A percentile compares a stretch with the other conserved stretches of the same genome.
These are phyloP conservation scores for Symbiodinium natans DNA, from an alignment of 73 alveolate species.

Conservation along the genomic window DNA sequence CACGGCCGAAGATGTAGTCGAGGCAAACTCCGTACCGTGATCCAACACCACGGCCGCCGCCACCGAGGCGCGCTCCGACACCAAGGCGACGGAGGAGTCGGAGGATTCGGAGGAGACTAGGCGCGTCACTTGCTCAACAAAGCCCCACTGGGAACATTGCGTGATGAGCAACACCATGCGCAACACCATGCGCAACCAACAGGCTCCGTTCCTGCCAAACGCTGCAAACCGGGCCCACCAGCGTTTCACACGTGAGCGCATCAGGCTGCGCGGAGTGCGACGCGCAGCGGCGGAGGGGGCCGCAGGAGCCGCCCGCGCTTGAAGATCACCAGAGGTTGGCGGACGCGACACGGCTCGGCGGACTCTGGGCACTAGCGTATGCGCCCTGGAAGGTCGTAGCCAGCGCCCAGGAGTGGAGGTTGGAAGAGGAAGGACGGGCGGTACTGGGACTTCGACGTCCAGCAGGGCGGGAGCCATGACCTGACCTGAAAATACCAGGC, in stretches of 20 bases:
- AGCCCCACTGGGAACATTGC: background rate
- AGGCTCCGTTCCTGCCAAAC: background rate
- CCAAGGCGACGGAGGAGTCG: background rate
- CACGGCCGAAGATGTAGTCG: background rate
- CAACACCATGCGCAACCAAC: background rate
- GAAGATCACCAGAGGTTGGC: no score
- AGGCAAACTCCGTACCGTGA: background rate
- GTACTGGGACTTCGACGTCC: background rate
- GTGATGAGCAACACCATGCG: background rate
- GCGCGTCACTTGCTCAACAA: background rate
- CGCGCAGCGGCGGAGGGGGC: background rate
- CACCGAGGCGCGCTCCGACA: background rate
- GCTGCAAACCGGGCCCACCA: background rate
- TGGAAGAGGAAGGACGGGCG: background rate
- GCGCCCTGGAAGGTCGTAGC: background rate
- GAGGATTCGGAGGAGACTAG: no score
- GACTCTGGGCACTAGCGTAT: background rate
- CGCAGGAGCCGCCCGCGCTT: no score
- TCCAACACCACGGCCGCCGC: slow-evolving; percentile 13
- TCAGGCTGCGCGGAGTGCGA: background rate
- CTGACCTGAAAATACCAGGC: background rate
- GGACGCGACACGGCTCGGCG: background rate
- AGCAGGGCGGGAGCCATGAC: background rate
- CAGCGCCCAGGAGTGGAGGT: no score
- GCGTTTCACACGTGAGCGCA: background rate